Percentiles rank a stretch among this genome's conserved stretches.
phyloP scores from a whole-genome alignment of 352 stramenopile genomes.

The Phytophthora agathidicida region DNA sequence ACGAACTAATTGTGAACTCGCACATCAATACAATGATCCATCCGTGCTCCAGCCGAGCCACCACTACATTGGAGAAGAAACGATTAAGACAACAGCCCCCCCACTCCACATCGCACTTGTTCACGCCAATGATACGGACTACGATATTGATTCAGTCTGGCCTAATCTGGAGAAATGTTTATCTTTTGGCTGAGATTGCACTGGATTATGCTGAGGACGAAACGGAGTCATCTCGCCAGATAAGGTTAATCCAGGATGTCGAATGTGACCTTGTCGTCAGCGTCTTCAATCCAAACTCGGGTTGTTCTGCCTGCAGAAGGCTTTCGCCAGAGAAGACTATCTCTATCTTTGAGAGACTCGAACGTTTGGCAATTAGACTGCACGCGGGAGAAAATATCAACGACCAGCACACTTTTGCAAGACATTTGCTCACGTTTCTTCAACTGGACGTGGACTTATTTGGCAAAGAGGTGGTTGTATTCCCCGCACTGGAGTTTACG shows the following conservation, averaged over 20 bases:
- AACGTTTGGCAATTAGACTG: not conserved
- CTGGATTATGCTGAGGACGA: slow-evolving; percentile 14
- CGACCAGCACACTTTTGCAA: slow-evolving; percentile 38
- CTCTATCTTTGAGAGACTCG: slow-evolving; percentile 12
- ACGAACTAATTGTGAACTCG: slow-evolving; percentile 47
- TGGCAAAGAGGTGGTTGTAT: slow-evolving; percentile 57
- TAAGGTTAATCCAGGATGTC: slow-evolving; percentile 22
- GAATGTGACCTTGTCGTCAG: slow-evolving; percentile 38
- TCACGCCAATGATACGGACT: slow-evolving; percentile 2
- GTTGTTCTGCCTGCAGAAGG: slow-evolving; percentile 23
- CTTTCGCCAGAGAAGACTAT: slow-evolving; percentile 26
- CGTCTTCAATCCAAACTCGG: slow-evolving; percentile 54
- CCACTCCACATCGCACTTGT: slow-evolving; percentile 17
- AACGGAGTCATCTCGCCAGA: not conserved
- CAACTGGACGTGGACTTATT: slow-evolving; percentile 65
- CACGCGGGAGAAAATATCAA: not conserved
- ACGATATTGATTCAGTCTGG: slow-evolving; percentile 54
- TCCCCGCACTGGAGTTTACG: slow-evolving; percentile 46
- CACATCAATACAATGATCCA: slow-evolving; percentile 38
- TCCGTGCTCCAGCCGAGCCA: slow-evolving; percentile 12
- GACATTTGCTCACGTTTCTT: slow-evolving; percentile 42
- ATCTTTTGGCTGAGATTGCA: slow-evolving; percentile 49
- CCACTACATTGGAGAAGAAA: slow-evolving; percentile 31
- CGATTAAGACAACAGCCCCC: slow-evolving; percentile 24
- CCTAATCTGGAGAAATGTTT: slow-evolving; percentile 58